These are phyloP conservation scores for Epichloe typhina DNA, from an alignment of 2,329 filamentous ascomycete genomes.

Conservation along the genomic window DNA sequence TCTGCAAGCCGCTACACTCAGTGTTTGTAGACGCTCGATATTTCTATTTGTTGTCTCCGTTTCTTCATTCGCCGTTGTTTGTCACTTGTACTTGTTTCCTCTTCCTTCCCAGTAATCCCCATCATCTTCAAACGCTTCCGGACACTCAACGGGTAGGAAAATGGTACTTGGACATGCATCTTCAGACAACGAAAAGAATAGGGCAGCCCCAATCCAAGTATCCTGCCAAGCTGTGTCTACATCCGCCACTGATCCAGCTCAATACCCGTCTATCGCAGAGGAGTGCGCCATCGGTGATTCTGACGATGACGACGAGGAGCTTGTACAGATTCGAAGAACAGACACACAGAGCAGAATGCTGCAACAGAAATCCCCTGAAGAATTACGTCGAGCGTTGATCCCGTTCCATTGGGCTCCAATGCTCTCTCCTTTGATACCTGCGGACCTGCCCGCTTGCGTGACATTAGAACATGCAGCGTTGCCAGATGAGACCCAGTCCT, in stretches of 20 bases:
- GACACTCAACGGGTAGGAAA: not conserved
- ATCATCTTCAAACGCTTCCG: not conserved
- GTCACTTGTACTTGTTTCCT: not conserved
- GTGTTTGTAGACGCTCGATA: not conserved
- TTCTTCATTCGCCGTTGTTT: not conserved
- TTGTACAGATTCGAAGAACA: slow-evolving; percentile 3
- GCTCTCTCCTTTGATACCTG: slow-evolving; percentile 55
- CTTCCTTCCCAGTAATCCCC: not conserved
- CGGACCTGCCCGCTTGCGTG: slow-evolving; percentile 46
- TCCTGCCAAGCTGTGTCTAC: not conserved
- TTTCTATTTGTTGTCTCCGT: not conserved
- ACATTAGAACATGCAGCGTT: slow-evolving; percentile 24
- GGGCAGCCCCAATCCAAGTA: not conserved
- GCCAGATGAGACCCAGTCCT: slow-evolving; percentile 37
- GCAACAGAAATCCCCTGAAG: slow-evolving; percentile 5
- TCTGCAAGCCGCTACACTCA: not conserved
- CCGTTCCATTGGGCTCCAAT: slow-evolving; percentile 48
- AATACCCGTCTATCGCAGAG: not conserved
- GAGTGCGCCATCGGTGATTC: slow-evolving; percentile 7
- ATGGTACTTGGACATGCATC: not conserved
- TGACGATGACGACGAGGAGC: slow-evolving; percentile 7
- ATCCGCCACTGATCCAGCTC: not conserved
- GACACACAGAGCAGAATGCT: slow-evolving; percentile 2
- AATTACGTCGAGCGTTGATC: slow-evolving; percentile 22
- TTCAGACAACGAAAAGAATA: not conserved